These are phyloP conservation scores for Chlorencoelia australis DNA, from an alignment of 2,329 filamentous ascomycete species.

Conservation along the genomic window DNA sequence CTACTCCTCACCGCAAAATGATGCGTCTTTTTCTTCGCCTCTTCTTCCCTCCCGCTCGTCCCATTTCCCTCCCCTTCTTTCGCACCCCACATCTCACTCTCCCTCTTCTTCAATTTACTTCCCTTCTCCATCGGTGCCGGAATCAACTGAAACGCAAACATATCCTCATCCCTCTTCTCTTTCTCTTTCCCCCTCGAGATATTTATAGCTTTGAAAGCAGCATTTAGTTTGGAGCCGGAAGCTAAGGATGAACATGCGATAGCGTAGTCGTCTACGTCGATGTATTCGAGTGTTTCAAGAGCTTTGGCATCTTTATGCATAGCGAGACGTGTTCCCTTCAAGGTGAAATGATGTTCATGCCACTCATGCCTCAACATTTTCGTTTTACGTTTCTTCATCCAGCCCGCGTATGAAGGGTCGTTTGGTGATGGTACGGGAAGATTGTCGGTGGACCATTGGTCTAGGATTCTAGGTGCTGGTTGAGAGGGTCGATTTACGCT, in stretches of 20 bases:
- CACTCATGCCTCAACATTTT: constrained; percentile 85
- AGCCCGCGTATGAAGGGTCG: constrained; percentile 65
- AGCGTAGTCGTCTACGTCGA: constrained; percentile 82
- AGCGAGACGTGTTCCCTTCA: constrained; percentile 63
- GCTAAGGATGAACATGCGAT: constrained; percentile 73
- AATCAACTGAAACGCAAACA: constrained; percentile 79
- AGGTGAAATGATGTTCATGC: constrained; percentile 84
- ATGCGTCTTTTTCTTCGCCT: constrained; percentile 70
- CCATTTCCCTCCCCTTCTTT: constrained; percentile 2
- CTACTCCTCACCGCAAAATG: constrained; percentile 84
- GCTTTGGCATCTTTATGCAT: constrained; percentile 59
- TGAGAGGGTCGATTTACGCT: background rate
- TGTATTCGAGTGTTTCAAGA: constrained; percentile 55
- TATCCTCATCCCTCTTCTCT: constrained; percentile 43
- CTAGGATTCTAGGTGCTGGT: constrained; percentile 1
- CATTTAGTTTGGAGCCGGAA: constrained; percentile 66
- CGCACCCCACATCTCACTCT: constrained; percentile 26
- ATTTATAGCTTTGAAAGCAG: constrained; percentile 74
- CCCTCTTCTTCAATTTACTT: constrained; percentile 37
- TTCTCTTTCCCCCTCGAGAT: constrained; percentile 44
- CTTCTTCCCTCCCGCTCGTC: constrained; percentile 36
- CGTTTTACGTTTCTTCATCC: constrained; percentile 90
- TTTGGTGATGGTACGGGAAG: constrained; percentile 26
- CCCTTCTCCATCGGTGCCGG: constrained; percentile 39
- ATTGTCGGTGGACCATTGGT: constrained; percentile 11